Base-by-base conservation (phyloP, 768 basidiomycete genomes). In the Lyophyllum semitale region DNA sequence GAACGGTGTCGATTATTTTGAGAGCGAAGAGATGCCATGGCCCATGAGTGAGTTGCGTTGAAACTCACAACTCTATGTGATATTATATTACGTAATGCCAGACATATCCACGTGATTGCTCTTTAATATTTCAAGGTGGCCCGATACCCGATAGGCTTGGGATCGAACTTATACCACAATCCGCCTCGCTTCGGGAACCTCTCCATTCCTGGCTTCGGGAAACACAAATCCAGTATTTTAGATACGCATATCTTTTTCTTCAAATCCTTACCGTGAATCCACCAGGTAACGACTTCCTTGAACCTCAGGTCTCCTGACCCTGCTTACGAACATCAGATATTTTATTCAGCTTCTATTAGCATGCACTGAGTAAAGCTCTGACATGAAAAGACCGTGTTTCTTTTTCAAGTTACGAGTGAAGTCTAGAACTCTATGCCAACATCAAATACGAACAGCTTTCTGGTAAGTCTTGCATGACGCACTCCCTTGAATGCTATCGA, bases 1-100 rank as follows among this genome's bases (percentile, higher is more conserved):
- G 85, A 84, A 63, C 84, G 71, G 35, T 78, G 77, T 49, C 82
- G 81, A 61, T 76, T 72, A 57, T 66, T 70, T 47, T 67, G 59
- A 43, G 66, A 58, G 52, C 67, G 67, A 40, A 68, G 55, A 48
- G 74, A 76, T 40, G 73, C 71, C 75, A 75, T 62, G 15, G 30
- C 43, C 20, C 25, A 45, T 26, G 17, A 38, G 30, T 27, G 38
- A 44, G 42, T 23, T 49, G 8, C 11, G 11, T 35, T 30, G 46
- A 32, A 46, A 32, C 38, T 46, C 35, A 15, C 20, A 15, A 30
- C n/a, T 9, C 40, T 4, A 15, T 30, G 43, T 40, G 57, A 43
- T 27, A 35, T 13, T 43, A 29, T 48, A 47, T 43, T 52, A 50
- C 57, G 57, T 58, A 51, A 49, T n/a, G 13, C 42, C 5, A 30